Evolutionary conservation across 1,284 basidiomycete species (phyloP).

Genomic region (Caloboletus firmus): DNA sequence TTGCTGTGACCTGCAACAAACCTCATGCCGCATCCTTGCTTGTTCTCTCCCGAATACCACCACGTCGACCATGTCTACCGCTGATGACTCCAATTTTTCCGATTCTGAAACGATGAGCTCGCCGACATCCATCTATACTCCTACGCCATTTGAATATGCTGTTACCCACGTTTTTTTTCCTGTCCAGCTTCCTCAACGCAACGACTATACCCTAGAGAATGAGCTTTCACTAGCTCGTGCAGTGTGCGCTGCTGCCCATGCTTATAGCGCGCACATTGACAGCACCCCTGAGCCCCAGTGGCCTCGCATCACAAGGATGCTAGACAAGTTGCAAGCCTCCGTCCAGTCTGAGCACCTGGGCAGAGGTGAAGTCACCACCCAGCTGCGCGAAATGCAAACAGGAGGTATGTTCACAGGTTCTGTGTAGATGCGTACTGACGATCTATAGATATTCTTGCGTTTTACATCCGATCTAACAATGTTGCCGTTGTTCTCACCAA

Average conservation of each 20-base stretch:
- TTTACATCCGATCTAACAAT: constrained; percentile 39
- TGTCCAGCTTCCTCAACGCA: neutral
- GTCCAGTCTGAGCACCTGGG: constrained; percentile 10
- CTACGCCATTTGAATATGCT: too few relatives aligned
- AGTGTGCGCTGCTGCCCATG: constrained; percentile 1
- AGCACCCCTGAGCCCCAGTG: constrained; percentile 8
- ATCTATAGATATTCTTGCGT: constrained; percentile 22
- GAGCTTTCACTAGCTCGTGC: constrained; percentile 5
- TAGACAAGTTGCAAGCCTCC: constrained; percentile 15
- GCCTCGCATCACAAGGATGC: constrained; percentile 15
- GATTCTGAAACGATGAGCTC: too few relatives aligned
- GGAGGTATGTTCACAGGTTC: constrained; percentile 13
- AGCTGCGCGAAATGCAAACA: constrained; percentile 13
- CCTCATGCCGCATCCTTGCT: too few relatives aligned
- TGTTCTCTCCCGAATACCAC: too few relatives aligned
- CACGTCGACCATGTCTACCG: too few relatives aligned
- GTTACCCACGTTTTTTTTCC: too few relatives aligned
- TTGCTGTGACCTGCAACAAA: too few relatives aligned
- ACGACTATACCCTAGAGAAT: constrained; percentile 11
- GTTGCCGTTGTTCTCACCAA: constrained; percentile 37
- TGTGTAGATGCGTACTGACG: neutral
- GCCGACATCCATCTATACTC: too few relatives aligned
- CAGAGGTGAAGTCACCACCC: neutral
- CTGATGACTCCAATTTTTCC: too few relatives aligned
- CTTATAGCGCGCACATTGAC: neutral